These are phyloP conservation scores for Ogataea glucozyma DNA, from an alignment of 805 yeast genomes.

Conservation along the genomic window DNA sequence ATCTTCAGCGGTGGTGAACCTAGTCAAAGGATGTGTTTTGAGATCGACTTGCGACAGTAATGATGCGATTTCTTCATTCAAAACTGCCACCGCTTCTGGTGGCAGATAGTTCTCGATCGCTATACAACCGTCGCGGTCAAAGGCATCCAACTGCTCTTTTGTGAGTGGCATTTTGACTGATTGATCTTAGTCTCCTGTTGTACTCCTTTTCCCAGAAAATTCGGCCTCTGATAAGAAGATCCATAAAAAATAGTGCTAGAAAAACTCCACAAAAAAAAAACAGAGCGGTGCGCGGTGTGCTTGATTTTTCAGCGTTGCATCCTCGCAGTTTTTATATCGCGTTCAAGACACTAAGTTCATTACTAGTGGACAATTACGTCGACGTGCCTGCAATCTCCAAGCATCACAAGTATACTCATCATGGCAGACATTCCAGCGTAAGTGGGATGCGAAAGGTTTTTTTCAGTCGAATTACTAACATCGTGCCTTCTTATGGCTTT, in stretches of 20 bases:
- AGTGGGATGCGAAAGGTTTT: conserved; percentile 19
- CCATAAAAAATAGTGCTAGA: background rate
- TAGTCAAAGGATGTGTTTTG: conserved; percentile 63
- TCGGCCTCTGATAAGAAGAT: background rate
- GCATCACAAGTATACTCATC: conserved; percentile 1
- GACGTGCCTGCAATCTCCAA: background rate
- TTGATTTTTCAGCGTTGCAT: background rate
- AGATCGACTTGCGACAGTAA: conserved; percentile 54
- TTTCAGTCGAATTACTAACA: no score
- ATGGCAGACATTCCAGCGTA: conserved; percentile 42
- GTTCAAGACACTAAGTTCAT: background rate
- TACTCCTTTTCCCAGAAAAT: background rate
- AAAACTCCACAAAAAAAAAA: no score
- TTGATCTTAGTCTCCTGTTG: background rate
- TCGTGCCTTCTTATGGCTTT: no score
- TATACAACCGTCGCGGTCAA: conserved; percentile 59
- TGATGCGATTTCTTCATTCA: conserved; percentile 45
- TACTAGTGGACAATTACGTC: no score
- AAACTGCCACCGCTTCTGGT: conserved; percentile 38
- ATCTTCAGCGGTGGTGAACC: conserved; percentile 57
- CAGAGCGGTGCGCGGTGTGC: conserved; percentile 5
- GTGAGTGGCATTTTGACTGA: conserved; percentile 39
- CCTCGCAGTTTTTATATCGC: conserved; percentile 1
- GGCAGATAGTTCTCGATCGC: conserved; percentile 58
- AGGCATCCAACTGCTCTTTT: conserved; percentile 49